Evolutionary conservation across 2,329 filamentous ascomycete species (phyloP), one percentile per base, ranked within the genome.

Genomic region (Aspergillus costaricaensis): DNA sequence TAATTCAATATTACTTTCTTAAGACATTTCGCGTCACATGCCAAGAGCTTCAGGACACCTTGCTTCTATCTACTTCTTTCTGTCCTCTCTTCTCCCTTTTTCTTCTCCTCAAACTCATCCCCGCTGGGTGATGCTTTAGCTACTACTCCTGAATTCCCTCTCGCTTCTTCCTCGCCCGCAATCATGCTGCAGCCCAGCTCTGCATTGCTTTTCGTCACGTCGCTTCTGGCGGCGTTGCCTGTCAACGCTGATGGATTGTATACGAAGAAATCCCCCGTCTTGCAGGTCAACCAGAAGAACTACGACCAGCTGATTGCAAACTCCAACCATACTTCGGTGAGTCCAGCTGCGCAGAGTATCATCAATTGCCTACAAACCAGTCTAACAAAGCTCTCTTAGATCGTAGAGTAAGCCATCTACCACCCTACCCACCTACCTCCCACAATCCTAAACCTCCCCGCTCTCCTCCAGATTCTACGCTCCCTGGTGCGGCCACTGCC

Each of bases 401-500:
- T 84, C 66, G 77, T 84, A 67, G 82, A 84, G 81, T 83, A 78
- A 79, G 80, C 67, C 55, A 44, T 19, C 55, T 56, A 61, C 58
- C 57, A 51, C 63, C 57, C 43, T 50, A 50, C 59, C 54, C 55
- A 53, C 44, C 52, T 65, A 60, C 21, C 60, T 44, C 39, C 61
- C 55, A 57, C 68, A 14, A 36, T 62, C 38, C 60, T 62, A 57
- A 61, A 43, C n/a, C 32, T 44, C 14, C 47, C 41, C 25, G 32
- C n/a, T 25, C 19, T 14, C 21, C 74, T 32, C 27, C 74, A 91
- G 93, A 79, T 98, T 98, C 84, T 98, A 96, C 73, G 94, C 94
- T 8, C 94, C 94, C 23, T 98, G 94, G 94, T 98, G 95, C 72
- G 95, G 94, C 44, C 95, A 98, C 80, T 99, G 95, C 81, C 86